Evolutionary conservation across 495 filamentous ascomycete species (phyloP).

Genomic region (Podospora bellae-mahoneyi): DNA sequence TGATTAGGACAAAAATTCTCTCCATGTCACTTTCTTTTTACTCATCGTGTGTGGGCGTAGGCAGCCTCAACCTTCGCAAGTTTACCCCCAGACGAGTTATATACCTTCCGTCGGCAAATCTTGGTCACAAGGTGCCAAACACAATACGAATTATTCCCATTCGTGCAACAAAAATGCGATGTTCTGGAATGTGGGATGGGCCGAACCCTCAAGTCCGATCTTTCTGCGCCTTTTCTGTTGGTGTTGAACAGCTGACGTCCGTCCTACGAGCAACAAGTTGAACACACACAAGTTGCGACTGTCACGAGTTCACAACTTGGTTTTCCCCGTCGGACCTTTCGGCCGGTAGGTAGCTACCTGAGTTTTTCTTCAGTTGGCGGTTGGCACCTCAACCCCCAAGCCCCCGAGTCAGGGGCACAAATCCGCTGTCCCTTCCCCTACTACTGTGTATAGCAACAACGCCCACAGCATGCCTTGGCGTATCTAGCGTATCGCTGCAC

Average conservation of each 20-base stretch:
- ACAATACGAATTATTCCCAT: background rate
- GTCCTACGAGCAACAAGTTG: background rate
- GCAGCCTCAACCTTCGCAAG: background rate
- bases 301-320: background rate
- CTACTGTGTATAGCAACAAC: no score
- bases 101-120: background rate
- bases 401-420: background rate
- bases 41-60: background rate
- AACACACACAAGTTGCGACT: background rate
- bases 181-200: background rate
- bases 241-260: background rate
- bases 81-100: background rate
- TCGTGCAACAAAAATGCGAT: background rate
- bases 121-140: no score
- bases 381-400: background rate
- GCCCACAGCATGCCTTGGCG: background rate
- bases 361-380: background rate
- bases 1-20: background rate
- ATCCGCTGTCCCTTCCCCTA: background rate
- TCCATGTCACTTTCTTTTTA: background rate
- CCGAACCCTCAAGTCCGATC: background rate
- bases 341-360: background rate
- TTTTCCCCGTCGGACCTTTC: constrained; percentile 7
- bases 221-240: background rate
- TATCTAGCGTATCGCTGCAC: background rate